These are phyloP conservation scores for Bipolaris victoriae DNA, from an alignment of 2,329 filamentous ascomycete species.

Conservation along the genomic window DNA sequence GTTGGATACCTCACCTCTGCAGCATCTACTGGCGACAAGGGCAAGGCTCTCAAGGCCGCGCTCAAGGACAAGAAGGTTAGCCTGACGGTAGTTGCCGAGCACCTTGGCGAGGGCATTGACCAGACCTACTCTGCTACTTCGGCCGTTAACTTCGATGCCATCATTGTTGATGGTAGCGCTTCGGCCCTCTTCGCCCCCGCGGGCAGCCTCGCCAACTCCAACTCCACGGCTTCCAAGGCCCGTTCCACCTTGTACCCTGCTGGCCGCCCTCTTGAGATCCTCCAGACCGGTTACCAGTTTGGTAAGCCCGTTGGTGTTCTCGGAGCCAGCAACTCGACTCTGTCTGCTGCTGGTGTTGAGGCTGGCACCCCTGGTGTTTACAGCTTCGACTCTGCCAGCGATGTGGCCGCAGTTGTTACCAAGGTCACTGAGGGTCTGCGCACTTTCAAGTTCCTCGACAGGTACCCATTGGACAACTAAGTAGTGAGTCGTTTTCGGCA, in stretches of 20 bases:
- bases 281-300: slow-evolving; percentile 68
- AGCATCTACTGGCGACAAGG: slow-evolving; percentile 51
- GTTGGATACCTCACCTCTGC: slow-evolving; percentile 67
- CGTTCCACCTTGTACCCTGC: slow-evolving; percentile 66
- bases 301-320: slow-evolving; percentile 72
- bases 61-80: slow-evolving; percentile 61
- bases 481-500: neutral
- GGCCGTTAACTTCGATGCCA: slow-evolving; percentile 66
- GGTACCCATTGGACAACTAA: slow-evolving; percentile 63
- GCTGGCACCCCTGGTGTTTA: slow-evolving; percentile 49
- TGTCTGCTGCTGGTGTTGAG: slow-evolving; percentile 55
- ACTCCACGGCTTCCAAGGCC: slow-evolving; percentile 26
- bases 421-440: slow-evolving; percentile 60
- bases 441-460: slow-evolving; percentile 69
- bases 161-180: slow-evolving; percentile 66
- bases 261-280: slow-evolving; percentile 67
- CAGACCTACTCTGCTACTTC: slow-evolving; percentile 70
- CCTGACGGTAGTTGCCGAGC: slow-evolving; percentile 67
- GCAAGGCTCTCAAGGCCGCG: slow-evolving; percentile 60
- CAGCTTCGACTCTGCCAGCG: slow-evolving; percentile 15
- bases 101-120: slow-evolving; percentile 60
- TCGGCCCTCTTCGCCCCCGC: slow-evolving; percentile 60
- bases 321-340: slow-evolving; percentile 53
- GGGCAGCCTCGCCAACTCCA: slow-evolving; percentile 33
- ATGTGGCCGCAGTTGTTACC: slow-evolving; percentile 25